These are phyloP conservation scores for Mytilinidion resinicola DNA, from an alignment of 495 filamentous ascomycete genomes.

Conservation along the genomic window DNA sequence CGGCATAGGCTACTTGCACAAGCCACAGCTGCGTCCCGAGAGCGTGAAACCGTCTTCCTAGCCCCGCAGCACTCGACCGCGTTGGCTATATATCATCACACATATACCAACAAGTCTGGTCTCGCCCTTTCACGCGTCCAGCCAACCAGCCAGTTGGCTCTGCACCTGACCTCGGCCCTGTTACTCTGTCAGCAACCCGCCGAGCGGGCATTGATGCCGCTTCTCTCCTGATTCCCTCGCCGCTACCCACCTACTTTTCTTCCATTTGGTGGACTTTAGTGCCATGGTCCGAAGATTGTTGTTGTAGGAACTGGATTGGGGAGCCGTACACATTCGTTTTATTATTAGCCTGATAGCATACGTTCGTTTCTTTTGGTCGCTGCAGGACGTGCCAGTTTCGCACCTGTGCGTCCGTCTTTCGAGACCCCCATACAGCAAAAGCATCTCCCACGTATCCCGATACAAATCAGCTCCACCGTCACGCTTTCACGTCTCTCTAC, in stretches of 20 bases:
- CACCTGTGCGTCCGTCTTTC: neutral
- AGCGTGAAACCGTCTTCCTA: slow-evolving; percentile 13
- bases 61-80: slow-evolving; percentile 9
- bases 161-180: slow-evolving; percentile 13
- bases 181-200: neutral
- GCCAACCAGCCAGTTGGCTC: slow-evolving; percentile 5
- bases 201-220: slow-evolving; percentile 11
- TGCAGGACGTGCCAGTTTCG: slow-evolving; percentile 1
- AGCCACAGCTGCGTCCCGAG: slow-evolving; percentile 13
- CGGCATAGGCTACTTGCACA: slow-evolving; percentile 7
- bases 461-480: neutral
- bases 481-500: neutral
- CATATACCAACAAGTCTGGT: slow-evolving; percentile 17
- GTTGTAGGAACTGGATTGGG: neutral
- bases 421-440: neutral
- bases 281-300: neutral
- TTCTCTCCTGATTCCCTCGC: slow-evolving; percentile 10
- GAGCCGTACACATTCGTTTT: neutral
- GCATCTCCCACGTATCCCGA: neutral
- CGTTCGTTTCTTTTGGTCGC: slow-evolving; percentile 2
- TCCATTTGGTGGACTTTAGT: neutral
- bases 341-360: neutral
- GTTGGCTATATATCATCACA: slow-evolving; percentile 4
- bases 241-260: neutral
- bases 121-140: slow-evolving; percentile 17